These are phyloP conservation scores for Teunomyces stri DNA, from an alignment of 805 yeast species.

Conservation along the genomic window DNA sequence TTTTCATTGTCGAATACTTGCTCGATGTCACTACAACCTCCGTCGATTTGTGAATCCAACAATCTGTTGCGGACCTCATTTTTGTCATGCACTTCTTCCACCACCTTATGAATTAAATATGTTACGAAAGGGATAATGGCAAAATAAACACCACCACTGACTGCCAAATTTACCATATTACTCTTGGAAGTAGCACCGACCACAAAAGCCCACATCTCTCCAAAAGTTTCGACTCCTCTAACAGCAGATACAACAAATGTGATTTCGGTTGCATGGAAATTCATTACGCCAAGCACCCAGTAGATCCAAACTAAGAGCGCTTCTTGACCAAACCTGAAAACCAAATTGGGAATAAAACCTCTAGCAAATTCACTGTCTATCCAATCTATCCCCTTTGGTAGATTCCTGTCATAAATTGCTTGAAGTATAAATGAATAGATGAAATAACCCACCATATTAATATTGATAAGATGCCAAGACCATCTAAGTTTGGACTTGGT, in stretches of 20 bases:
- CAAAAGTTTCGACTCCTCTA: conserved; percentile 3
- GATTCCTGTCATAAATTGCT: not conserved
- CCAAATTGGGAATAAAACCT: conserved; percentile 1
- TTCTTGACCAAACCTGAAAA: conserved; percentile 1
- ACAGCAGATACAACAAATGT: conserved; percentile 1
- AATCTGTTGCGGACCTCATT: not conserved
- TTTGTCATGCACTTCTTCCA: not conserved
- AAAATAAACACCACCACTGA: conserved; percentile 1
- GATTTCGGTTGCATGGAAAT: conserved; percentile 4
- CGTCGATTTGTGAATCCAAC: not conserved
- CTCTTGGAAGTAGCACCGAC: conserved; percentile 1
- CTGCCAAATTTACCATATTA: conserved; percentile 3
- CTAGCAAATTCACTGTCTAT: not conserved
- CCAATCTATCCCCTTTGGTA: not conserved
- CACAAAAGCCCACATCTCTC: conserved; percentile 3
- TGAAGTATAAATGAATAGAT: conserved; percentile 1
- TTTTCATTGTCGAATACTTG: not conserved
- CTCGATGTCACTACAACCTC: not conserved
- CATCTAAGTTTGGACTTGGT: conserved; percentile 2
- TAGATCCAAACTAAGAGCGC: conserved; percentile 1
- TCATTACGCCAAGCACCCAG: conserved; percentile 3
- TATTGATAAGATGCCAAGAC: conserved; percentile 2
- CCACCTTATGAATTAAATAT: not conserved
- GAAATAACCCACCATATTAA: conserved; percentile 1
- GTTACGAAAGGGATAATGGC: not conserved